Percentiles rank a stretch among this genome's conserved stretches.
Evolutionary conservation across 805 yeast species (phyloP).

Genomic region (Candida tibetensis): DNA sequence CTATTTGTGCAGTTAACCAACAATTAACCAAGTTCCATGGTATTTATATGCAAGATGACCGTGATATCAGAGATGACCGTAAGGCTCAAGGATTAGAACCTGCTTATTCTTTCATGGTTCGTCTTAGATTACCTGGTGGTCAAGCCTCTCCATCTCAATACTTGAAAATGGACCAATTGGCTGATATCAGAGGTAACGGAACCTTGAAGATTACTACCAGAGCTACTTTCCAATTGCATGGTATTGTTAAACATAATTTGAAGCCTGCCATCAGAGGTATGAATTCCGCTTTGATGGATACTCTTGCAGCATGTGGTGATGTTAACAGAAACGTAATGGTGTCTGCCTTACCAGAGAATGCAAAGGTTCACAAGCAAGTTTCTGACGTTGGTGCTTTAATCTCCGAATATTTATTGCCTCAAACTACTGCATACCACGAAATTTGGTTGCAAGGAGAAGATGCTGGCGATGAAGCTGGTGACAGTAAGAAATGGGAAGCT

Average conservation of each 20-base stretch:
- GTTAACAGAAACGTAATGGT: constrained; percentile 95
- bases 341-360: constrained; percentile 84
- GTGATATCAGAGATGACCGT: constrained; percentile 91
- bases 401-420: constrained; percentile 82
- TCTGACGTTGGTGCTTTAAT: constrained; percentile 59
- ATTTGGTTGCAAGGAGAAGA: constrained; percentile 92
- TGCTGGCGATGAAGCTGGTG: constrained; percentile 64
- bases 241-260: constrained; percentile 84
- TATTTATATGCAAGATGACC: constrained; percentile 97
- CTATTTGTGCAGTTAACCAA: constrained; percentile 85
- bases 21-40: constrained; percentile 97
- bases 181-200: constrained; percentile 84
- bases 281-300: constrained; percentile 87
- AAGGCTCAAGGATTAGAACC: constrained; percentile 93
- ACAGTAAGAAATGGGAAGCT: constrained; percentile 59
- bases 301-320: constrained; percentile 98
- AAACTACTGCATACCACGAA: constrained; percentile 94
- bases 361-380: constrained; percentile 76
- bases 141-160: constrained; percentile 84
- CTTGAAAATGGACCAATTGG: constrained; percentile 77
- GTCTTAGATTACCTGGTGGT: constrained; percentile 95
- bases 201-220: constrained; percentile 93
- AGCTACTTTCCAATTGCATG: constrained; percentile 96
- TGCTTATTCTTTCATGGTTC: constrained; percentile 94
- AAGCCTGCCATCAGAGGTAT: constrained; percentile 91